phyloP scores from a whole-genome alignment of 139 green algal genomes.

The Yamagishiella unicocca region DNA sequence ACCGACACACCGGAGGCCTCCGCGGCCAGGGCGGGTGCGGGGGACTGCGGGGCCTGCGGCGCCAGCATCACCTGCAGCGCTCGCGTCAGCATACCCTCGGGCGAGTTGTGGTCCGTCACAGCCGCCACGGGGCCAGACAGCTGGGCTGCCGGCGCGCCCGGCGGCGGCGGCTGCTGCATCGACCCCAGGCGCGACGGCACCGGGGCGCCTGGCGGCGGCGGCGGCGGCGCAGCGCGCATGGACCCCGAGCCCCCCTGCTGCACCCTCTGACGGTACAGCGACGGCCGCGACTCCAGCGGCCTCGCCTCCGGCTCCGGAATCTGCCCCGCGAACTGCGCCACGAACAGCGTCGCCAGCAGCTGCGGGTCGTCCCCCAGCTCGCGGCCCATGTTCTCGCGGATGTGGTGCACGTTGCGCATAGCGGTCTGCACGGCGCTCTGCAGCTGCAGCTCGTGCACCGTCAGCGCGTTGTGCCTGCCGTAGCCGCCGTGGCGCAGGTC shows the following conservation, averaged over 20 bases:
- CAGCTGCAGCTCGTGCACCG: conserved; percentile 45
- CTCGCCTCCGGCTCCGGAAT: conserved; percentile 29
- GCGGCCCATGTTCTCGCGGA: conserved; percentile 40
- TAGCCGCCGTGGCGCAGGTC: conserved; percentile 22
- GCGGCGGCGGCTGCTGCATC: neutral
- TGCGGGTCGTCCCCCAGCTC: conserved; percentile 48
- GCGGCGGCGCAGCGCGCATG: too few relatives aligned
- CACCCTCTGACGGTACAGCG: conserved; percentile 41
- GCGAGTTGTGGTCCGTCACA: conserved; percentile 34
- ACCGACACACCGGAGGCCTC: neutral
- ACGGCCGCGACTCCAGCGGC: conserved; percentile 3
- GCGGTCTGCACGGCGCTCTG: conserved; percentile 42
- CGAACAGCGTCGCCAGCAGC: conserved; percentile 44
- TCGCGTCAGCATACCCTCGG: conserved; percentile 43
- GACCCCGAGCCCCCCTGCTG: neutral
- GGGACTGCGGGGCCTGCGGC: neutral
- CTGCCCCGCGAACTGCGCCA: conserved; percentile 43
- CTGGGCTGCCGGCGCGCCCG: neutral
- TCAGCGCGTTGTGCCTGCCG: neutral
- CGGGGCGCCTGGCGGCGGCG: too few relatives aligned
- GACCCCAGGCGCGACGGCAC: conserved; percentile 1
- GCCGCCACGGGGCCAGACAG: conserved; percentile 17
- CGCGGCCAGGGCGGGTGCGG: neutral
- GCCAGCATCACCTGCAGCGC: conserved; percentile 49
- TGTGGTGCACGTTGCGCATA: conserved; percentile 44